These are phyloP conservation scores for Metschnikowia borealis DNA, from an alignment of 805 yeast species.

Conservation along the genomic window DNA sequence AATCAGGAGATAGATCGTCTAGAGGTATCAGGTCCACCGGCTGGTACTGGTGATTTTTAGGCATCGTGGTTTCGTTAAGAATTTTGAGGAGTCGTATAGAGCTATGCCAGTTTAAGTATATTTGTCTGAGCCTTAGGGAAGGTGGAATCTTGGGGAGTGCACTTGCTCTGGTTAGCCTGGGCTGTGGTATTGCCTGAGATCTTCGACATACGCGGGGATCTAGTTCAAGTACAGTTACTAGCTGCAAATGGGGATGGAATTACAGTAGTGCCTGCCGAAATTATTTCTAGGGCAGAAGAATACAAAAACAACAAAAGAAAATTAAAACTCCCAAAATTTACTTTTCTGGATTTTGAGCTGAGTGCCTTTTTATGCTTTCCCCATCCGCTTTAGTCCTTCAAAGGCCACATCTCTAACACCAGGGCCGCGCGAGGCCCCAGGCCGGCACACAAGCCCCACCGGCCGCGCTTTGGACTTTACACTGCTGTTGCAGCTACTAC, in stretches of 20 bases:
- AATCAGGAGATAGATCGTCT: conserved; percentile 2
- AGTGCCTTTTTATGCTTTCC: not conserved
- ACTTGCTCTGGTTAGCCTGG: too few species aligned
- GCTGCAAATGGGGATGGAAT: too few species aligned
- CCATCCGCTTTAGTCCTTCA: conserved; percentile 3
- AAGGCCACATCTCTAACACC: not conserved
- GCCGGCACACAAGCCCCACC: not conserved
- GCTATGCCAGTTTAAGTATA: too few species aligned
- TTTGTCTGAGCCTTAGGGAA: too few species aligned
- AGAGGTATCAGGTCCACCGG: conserved; percentile 8
- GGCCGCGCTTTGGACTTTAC: not conserved
- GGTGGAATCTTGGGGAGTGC: too few species aligned
- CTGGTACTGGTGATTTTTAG: not conserved
- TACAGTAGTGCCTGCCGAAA: too few species aligned
- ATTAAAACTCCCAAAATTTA: too few species aligned
- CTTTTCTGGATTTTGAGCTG: not conserved
- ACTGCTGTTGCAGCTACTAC: not conserved
- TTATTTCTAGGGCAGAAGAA: too few species aligned
- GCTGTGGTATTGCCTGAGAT: too few species aligned
- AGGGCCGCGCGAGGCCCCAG: not conserved
- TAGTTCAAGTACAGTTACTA: not conserved
- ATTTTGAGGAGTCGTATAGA: too few species aligned
- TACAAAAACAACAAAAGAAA: too few species aligned
- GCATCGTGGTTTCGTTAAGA: not conserved
- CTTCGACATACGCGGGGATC: not conserved